Base-by-base conservation (phyloP, 345 rosid genomes). In the Syzygium jambos region DNA sequence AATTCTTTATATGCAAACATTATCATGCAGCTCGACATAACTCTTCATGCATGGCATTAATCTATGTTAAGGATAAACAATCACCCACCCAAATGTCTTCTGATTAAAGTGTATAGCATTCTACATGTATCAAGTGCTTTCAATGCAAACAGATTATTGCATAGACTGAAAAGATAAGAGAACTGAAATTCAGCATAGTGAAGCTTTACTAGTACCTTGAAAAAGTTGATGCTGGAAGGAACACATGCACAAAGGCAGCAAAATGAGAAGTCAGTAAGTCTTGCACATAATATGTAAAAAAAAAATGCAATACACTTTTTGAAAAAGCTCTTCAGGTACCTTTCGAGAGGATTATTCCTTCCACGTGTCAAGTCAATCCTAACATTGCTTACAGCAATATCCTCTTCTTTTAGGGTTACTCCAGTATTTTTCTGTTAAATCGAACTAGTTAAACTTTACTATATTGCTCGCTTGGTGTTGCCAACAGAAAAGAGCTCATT, bases 321-420 rank as follows among this genome's bases (percentile, higher is more conserved):
- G 9, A 49, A 21, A 63, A 78, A 77, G 38, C 51, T 87, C 23
- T 63, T 73, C 46, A 83, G 51, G 52, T 95, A 97, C 98, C 98
- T 93, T 91, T 96, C 95, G 21, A 97, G 98, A 84, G 98, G 99
- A 89, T 95, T 97, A 87, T 90, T 89, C 91, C 91, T 93, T 91
- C 99, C 99, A 88, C 93, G 96, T 85, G 98, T 95, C 91, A 96
- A 94, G 92, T 96, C 99, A 87, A 97, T 97, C 92, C 91, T 93
- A 80, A 93, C 98, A 91, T 95, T 97, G 91, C 96, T 92, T 84
- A 97, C 98, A 56, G 92, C 93, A 51, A 97, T 88, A 87, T 97
- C 98, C 52, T 96, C 96, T 93, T 94, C 98, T 89, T 93, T 95
- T 80, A 97, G 77, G 29, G 88, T 91, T 15, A 91, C 90, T 85